Evolutionary conservation across 805 yeast genomes (phyloP).

Genomic region (Isabelozyma heimii): DNA sequence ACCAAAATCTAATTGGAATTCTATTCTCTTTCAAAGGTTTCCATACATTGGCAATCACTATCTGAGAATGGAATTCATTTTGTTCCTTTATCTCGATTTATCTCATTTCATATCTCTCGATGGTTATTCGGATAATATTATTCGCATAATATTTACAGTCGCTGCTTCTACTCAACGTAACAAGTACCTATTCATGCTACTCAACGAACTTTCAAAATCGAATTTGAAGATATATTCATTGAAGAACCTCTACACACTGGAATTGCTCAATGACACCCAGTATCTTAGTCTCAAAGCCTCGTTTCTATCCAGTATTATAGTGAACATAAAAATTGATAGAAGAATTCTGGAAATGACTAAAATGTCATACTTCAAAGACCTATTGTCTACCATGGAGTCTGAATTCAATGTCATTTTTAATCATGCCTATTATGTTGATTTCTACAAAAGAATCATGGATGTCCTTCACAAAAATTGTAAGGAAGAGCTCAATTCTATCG

Average conservation of each 20-base stretch:
- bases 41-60: conserved; percentile 38
- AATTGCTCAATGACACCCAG: conserved; percentile 13
- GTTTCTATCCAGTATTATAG: conserved; percentile 16
- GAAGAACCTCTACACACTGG: conserved; percentile 13
- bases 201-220: conserved; percentile 1
- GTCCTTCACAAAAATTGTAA: conserved; percentile 15
- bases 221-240: conserved; percentile 14
- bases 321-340: conserved; percentile 12
- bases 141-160: conserved; percentile 19
- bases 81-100: conserved; percentile 25
- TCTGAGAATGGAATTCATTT: conserved; percentile 32
- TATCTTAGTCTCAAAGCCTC: conserved; percentile 16
- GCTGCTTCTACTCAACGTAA: conserved; percentile 24
- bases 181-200: conserved; percentile 19
- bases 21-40: conserved; percentile 32
- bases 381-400: conserved; percentile 19
- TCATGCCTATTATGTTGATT: conserved; percentile 24
- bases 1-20: conserved; percentile 30
- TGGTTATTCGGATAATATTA: conserved; percentile 19
- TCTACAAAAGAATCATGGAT: conserved; percentile 25
- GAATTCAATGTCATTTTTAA: conserved; percentile 23
- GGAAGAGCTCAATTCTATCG: background rate
- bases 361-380: conserved; percentile 13
- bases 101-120: conserved; percentile 14
- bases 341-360: conserved; percentile 9